These are phyloP conservation scores for Suzukiozyma palmioleophila DNA, from an alignment of 1,139 yeast species.

Conservation along the genomic window DNA sequence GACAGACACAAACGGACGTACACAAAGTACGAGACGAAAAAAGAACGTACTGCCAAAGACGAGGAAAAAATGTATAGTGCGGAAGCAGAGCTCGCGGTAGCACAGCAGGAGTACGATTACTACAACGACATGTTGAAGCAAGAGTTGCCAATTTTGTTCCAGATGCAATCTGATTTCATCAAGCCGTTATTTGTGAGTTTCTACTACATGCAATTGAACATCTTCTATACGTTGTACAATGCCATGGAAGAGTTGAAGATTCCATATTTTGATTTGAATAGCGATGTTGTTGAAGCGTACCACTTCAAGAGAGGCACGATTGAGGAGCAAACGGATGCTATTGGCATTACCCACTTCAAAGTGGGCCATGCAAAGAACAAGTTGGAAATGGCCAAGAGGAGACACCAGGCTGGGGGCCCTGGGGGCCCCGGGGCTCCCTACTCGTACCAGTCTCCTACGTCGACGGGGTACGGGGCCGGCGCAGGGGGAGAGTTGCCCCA, in stretches of 20 bases:
- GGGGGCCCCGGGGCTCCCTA: slow-evolving; percentile 31
- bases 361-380: slow-evolving; percentile 83
- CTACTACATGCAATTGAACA: slow-evolving; percentile 96
- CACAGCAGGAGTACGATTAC: slow-evolving; percentile 93
- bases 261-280: slow-evolving; percentile 83
- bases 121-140: slow-evolving; percentile 90
- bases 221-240: slow-evolving; percentile 85
- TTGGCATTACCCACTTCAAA: slow-evolving; percentile 84
- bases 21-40: slow-evolving; percentile 72
- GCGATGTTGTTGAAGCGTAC: slow-evolving; percentile 82
- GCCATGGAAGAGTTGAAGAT: slow-evolving; percentile 95
- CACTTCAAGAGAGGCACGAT: slow-evolving; percentile 79
- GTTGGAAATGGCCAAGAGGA: slow-evolving; percentile 74
- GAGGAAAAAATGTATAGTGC: slow-evolving; percentile 87
- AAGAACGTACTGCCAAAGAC: slow-evolving; percentile 79
- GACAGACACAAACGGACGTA: slow-evolving; percentile 75
- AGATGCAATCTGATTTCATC: slow-evolving; percentile 86
- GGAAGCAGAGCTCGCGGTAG: slow-evolving; percentile 84
- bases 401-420: slow-evolving; percentile 44
- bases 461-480: slow-evolving; percentile 18
- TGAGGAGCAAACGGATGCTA: slow-evolving; percentile 82
- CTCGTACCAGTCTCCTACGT: slow-evolving; percentile 16
- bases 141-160: slow-evolving; percentile 83
- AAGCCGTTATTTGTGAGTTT: slow-evolving; percentile 89
- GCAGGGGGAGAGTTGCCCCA: slow-evolving; percentile 26